Conservation (phyloP, 768 basidiomycete genomes). For the Lactarius psammicola region DNA sequence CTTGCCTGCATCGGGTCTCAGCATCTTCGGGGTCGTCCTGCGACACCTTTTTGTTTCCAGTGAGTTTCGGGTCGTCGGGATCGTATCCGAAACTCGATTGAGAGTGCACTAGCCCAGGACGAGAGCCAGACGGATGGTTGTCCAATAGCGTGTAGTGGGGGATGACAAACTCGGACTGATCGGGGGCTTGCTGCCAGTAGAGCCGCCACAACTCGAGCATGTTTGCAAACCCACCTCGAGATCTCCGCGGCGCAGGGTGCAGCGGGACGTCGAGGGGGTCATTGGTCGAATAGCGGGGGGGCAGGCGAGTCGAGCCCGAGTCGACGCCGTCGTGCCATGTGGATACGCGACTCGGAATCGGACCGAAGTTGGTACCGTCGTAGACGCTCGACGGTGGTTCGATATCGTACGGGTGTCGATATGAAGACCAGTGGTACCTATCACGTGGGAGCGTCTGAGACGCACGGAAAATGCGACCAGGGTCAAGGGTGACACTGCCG, state of each 20-base stretch:
- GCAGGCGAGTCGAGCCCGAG: constrained; percentile 15
- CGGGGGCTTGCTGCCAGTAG: constrained; percentile 20
- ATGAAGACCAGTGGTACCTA: constrained; percentile 52
- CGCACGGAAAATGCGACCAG: not conserved
- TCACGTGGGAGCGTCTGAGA: constrained; percentile 26
- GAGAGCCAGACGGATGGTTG: not conserved
- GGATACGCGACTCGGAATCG: constrained; percentile 30
- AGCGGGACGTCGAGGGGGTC: constrained; percentile 16
- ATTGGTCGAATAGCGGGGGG: constrained; percentile 14
- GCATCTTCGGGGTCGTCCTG: constrained; percentile 61
- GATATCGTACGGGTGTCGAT: constrained; percentile 62
- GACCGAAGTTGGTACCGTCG: constrained; percentile 20
- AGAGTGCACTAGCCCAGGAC: constrained; percentile 12
- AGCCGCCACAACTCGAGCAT: constrained; percentile 27
- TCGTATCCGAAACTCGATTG: constrained; percentile 39
- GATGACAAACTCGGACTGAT: constrained; percentile 21
- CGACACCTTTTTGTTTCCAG: constrained; percentile 50
- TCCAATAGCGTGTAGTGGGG: constrained; percentile 3
- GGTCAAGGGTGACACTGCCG: constrained; percentile 14
- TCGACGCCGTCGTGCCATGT: constrained; percentile 23
- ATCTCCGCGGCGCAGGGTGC: constrained; percentile 19
- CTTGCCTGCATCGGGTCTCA: constrained; percentile 47
- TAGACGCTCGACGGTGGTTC: constrained; percentile 49
- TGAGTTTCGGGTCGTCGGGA: constrained; percentile 70
- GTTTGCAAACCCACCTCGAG: constrained; percentile 25